phyloP scores from a whole-genome alignment of 352 stramenopile genomes.

The Lagenidium giganteum region DNA sequence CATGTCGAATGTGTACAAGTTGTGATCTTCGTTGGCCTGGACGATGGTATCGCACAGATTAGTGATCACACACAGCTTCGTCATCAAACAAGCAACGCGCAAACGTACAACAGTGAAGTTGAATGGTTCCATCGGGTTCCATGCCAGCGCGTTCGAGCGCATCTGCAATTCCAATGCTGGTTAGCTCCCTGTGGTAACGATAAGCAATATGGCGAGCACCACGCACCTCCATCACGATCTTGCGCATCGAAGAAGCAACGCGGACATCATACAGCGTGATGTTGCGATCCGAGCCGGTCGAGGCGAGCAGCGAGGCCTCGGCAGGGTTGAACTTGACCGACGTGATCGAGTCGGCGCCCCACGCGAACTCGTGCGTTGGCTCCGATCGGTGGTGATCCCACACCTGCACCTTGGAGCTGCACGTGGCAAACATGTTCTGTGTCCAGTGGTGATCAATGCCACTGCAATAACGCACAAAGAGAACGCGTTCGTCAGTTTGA shows the following conservation, averaged over 20 bases:
- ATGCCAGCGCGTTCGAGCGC: slow-evolving; percentile 97
- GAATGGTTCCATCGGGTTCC: slow-evolving; percentile 99
- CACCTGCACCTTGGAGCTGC: slow-evolving; percentile 92
- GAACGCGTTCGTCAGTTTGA: not conserved
- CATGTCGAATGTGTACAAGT: slow-evolving; percentile 99
- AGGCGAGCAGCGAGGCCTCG: slow-evolving; percentile 93
- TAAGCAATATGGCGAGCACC: too few species aligned
- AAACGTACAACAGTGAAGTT: slow-evolving; percentile 94
- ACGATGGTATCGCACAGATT: slow-evolving; percentile 1
- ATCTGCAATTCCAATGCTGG: slow-evolving; percentile 56
- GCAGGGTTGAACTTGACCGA: slow-evolving; percentile 94
- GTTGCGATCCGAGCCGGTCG: slow-evolving; percentile 91
- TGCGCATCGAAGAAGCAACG: slow-evolving; percentile 91
- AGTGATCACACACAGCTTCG: slow-evolving; percentile 4
- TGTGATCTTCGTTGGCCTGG: slow-evolving; percentile 98
- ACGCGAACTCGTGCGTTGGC: slow-evolving; percentile 91
- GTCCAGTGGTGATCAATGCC: slow-evolving; percentile 98
- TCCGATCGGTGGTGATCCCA: slow-evolving; percentile 93
- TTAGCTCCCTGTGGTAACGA: not conserved
- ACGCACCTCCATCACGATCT: slow-evolving; percentile 90
- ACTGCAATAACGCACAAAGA: slow-evolving; percentile 55
- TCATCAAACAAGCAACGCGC: not conserved
- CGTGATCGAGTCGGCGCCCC: slow-evolving; percentile 95
- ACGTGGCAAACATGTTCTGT: slow-evolving; percentile 91
- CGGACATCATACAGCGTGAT: slow-evolving; percentile 94